phyloP scores from a whole-genome alignment of 2,329 filamentous ascomycete genomes.

The Stemphylium lycopersici region DNA sequence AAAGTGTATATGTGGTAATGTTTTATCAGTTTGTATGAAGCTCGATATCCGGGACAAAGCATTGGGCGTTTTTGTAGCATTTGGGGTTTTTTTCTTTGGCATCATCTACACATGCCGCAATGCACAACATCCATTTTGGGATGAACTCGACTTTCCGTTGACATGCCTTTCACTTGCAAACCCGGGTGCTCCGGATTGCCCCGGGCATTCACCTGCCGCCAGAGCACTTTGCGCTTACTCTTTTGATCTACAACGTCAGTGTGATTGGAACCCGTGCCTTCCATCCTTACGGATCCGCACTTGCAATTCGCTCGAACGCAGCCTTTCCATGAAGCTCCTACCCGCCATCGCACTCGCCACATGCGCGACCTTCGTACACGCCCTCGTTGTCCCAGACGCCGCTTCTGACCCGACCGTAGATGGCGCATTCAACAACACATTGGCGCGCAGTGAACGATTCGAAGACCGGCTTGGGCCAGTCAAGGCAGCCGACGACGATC shows the following conservation, averaged over 20 bases:
- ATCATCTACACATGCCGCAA: not conserved
- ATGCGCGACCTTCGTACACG: not conserved
- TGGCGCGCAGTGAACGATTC: not conserved
- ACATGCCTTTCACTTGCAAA: not conserved
- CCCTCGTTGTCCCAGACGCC: not conserved
- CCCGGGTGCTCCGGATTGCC: not conserved
- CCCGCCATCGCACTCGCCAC: not conserved
- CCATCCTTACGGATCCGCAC: not conserved
- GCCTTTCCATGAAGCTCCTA: not conserved
- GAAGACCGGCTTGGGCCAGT: not conserved
- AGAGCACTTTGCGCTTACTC: too few species aligned
- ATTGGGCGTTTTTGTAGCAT: constrained; percentile 14
- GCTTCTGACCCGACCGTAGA: not conserved
- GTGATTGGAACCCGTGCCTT: not conserved
- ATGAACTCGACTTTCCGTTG: not conserved
- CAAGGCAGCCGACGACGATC: not conserved
- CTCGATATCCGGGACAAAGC: constrained; percentile 6
- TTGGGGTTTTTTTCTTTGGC: constrained; percentile 2
- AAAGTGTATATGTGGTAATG: not conserved
- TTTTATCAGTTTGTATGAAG: not conserved
- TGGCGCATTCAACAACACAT: not conserved
- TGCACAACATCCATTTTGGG: not conserved
- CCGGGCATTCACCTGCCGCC: not conserved
- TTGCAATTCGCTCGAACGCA: not conserved
- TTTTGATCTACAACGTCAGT: not conserved